Evolutionary conservation across 1,284 basidiomycete species (phyloP).

Genomic region (Quambalaria eucalypti): DNA sequence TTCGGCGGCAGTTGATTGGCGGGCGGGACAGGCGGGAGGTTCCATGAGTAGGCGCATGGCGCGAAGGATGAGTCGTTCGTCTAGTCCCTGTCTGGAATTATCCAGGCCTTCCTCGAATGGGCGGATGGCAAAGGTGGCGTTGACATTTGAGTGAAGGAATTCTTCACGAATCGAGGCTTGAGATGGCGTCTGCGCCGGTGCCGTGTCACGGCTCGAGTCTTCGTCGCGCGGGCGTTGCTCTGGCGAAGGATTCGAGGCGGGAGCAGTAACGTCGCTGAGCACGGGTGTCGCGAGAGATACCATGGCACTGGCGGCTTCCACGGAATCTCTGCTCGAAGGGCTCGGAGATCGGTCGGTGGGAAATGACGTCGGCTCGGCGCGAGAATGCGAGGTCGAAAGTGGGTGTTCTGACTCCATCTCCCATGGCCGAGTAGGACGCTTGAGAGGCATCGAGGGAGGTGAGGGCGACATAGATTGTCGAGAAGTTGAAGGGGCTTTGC

Average conservation of each 20-base stretch:
- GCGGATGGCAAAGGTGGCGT: constrained; percentile 20
- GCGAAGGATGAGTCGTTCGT: constrained; percentile 13
- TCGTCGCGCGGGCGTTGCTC: too few relatives aligned
- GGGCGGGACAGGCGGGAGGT: not conserved
- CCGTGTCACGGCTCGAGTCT: too few relatives aligned
- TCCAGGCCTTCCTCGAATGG: constrained; percentile 1
- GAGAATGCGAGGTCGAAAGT: too few relatives aligned
- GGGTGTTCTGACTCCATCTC: not conserved
- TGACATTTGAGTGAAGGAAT: constrained; percentile 7
- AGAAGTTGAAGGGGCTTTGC: too few relatives aligned
- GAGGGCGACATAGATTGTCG: too few relatives aligned
- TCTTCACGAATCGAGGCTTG: constrained; percentile 10
- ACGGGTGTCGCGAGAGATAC: constrained; percentile 1
- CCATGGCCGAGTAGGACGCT: not conserved
- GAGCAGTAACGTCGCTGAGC: too few relatives aligned
- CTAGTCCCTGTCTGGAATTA: constrained; percentile 11
- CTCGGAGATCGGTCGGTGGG: too few relatives aligned
- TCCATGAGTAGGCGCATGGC: not conserved
- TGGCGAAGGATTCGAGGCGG: too few relatives aligned
- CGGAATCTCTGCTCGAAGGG: too few relatives aligned
- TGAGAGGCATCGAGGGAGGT: too few relatives aligned
- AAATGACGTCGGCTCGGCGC: too few relatives aligned
- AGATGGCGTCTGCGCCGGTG: constrained; percentile 5
- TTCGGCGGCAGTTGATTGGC: too few relatives aligned
- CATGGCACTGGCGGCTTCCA: constrained; percentile 3